Evolutionary conservation across 2,329 filamentous ascomycete species (phyloP), one percentile per base, ranked within the genome.

Genomic region (Epichloe gansuensis): DNA sequence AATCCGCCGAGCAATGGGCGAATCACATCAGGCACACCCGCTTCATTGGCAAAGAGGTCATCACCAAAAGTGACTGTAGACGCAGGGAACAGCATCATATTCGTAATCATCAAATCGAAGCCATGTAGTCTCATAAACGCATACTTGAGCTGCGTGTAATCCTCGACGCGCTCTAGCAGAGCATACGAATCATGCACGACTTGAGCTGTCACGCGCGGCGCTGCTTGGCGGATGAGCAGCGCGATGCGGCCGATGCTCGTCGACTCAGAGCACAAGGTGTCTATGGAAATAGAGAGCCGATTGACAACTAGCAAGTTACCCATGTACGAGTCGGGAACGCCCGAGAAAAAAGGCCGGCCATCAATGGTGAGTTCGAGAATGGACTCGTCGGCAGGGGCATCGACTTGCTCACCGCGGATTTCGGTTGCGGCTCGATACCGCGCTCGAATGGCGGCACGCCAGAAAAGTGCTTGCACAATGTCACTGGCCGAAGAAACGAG

Each of bases 381-480:
- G 1, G 64, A 63, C 8, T 59, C 48, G 7, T 63, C 60, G 7
- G 63, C 58, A 0, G 59, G 53, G 0, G 44, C 31, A 5, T 56
- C 57, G 1, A 53, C 57, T 13, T 59, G 41, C 25, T 59, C 51
- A 40, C 15, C 38, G 0, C 56, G 53, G 3, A 58, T 52, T 11
- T 58, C 55, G n/a, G 50, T 60, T 2, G 60, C 65, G 1, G 67
- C 65, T 1, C 61, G 63, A 41, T 66, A 64, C 12, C 68, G 60
- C 1, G 67, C 64, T 21, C 62, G 58, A 42, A 70, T 61, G 0
- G 66, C 60, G 0, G 63, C 60, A 0, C 66, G 63, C 69, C 69
- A 71, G 53, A 69, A 63, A 47, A 71, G 66, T 0, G 69, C 69
- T 53, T 70, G 66, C 2, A 70, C 56, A 8, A 70, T 66, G 43